Conservation (phyloP, 352 stramenopile genomes). For the Phytophthora pisi region DNA sequence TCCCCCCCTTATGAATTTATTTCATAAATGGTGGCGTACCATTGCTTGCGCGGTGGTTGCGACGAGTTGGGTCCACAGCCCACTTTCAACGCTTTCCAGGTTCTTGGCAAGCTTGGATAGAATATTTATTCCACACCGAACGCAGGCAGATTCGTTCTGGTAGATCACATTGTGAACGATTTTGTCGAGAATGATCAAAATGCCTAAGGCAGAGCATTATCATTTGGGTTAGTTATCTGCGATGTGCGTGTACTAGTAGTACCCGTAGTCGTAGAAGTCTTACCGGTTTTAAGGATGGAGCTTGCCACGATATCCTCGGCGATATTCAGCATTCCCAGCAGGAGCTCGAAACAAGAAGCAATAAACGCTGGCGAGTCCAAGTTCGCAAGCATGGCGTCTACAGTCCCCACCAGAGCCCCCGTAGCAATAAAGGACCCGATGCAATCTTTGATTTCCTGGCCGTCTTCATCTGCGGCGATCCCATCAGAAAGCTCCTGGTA, state of each 20-base stretch:
- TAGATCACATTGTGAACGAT: constrained; percentile 30
- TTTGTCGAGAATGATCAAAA: constrained; percentile 24
- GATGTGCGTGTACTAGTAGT: background rate
- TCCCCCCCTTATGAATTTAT: background rate
- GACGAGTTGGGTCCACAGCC: constrained; percentile 22
- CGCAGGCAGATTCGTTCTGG: constrained; percentile 23
- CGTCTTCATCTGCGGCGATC: background rate
- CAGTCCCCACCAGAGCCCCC: constrained; percentile 10
- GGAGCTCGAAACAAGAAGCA: constrained; percentile 22
- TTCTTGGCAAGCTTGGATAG: constrained; percentile 19
- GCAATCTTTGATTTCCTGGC: constrained; percentile 4
- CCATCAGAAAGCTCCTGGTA: constrained; percentile 10
- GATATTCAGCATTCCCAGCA: constrained; percentile 10
- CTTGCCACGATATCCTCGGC: background rate
- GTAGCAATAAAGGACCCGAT: constrained; percentile 17
- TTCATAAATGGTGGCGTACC: constrained; percentile 9
- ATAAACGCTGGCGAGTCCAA: constrained; percentile 25
- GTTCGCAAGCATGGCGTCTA: constrained; percentile 25
- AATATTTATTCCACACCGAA: constrained; percentile 25
- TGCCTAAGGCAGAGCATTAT: constrained; percentile 7
- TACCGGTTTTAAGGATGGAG: constrained; percentile 23
- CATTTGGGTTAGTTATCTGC: constrained; percentile 1
- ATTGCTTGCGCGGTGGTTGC: constrained; percentile 33
- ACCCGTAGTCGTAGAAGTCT: background rate
- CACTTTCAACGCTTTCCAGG: constrained; percentile 9